Percentiles rank a stretch among this genome's conserved stretches.
Evolutionary conservation across 2,329 filamentous ascomycete genomes (phyloP).

Genomic region (Aspergillus transmontanensis): DNA sequence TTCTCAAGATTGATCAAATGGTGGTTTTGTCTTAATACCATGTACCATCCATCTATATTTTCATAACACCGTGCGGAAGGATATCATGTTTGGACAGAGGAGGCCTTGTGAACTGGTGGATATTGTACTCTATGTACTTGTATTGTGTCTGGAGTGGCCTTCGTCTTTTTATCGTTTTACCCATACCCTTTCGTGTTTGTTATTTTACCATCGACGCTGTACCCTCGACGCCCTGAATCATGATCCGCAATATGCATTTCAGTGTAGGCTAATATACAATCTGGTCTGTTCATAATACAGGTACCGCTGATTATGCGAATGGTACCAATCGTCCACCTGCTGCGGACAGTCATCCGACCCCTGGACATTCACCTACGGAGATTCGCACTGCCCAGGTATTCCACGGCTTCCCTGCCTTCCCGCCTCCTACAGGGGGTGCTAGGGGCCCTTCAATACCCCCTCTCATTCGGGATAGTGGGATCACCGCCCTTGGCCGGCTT

Average conservation of each 20-base stretch:
- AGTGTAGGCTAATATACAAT: conserved; percentile 47
- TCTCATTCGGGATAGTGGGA: conserved; percentile 59
- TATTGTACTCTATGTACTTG: conserved; percentile 15
- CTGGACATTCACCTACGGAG: conserved; percentile 61
- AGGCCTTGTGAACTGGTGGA: conserved; percentile 9
- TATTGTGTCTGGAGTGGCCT: conserved; percentile 9
- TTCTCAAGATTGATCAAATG: conserved; percentile 7
- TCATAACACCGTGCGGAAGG: conserved; percentile 7
- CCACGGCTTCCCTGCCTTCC: conserved; percentile 68
- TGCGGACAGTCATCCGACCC: conserved; percentile 54
- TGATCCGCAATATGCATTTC: conserved; percentile 27
- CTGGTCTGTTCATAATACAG: conserved; percentile 34
- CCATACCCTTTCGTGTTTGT: conserved; percentile 28
- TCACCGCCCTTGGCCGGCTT: conserved; percentile 45
- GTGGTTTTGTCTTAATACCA: conserved; percentile 15
- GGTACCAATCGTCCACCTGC: conserved; percentile 65
- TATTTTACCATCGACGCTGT: conserved; percentile 22
- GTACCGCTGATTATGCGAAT: conserved; percentile 39
- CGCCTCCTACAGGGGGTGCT: conserved; percentile 52
- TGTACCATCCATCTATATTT: conserved; percentile 5
- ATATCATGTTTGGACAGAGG: conserved; percentile 9
- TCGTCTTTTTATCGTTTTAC: conserved; percentile 11
- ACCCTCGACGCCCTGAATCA: conserved; percentile 14
- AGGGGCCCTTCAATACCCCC: conserved; percentile 65
- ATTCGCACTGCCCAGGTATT: conserved; percentile 76